A percentile compares a stretch with the other conserved stretches of the same genome.
phyloP scores from a whole-genome alignment of 2,329 filamentous ascomycete species.

The Neonectria sp. region DNA sequence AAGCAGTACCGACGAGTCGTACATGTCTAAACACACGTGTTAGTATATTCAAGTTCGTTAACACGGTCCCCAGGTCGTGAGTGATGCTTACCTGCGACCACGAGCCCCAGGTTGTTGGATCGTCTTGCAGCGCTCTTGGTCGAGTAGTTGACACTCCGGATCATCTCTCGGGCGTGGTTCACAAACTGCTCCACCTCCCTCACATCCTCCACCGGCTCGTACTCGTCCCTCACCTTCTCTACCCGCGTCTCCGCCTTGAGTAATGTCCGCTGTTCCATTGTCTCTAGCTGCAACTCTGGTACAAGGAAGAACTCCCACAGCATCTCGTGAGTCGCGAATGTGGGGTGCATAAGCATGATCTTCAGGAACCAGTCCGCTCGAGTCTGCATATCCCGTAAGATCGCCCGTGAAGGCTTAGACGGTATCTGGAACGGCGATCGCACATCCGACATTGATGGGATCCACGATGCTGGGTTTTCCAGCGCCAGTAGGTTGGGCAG shows the following conservation, averaged over 20 bases:
- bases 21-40: constrained; percentile 71
- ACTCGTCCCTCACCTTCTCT: constrained; percentile 92
- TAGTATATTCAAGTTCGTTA: constrained; percentile 19
- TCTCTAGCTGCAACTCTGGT: constrained; percentile 89
- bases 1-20: constrained; percentile 73
- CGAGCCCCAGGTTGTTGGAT: constrained; percentile 80
- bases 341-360: constrained; percentile 88
- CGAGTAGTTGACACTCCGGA: constrained; percentile 86
- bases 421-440: constrained; percentile 94
- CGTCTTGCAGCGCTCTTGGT: constrained; percentile 87
- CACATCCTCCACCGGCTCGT: constrained; percentile 85
- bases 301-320: constrained; percentile 99
- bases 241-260: constrained; percentile 87
- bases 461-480: constrained; percentile 96
- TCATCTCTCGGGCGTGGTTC: constrained; percentile 89
- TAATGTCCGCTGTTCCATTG: constrained; percentile 90
- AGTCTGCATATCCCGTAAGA: constrained; percentile 89
- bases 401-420: constrained; percentile 88
- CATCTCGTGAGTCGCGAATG: constrained; percentile 95
- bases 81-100: constrained; percentile 67
- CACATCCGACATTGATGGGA: constrained; percentile 83
- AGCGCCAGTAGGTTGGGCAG: constrained; percentile 85
- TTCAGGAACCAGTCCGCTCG: constrained; percentile 90
- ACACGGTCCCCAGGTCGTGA: background rate
- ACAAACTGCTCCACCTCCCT: constrained; percentile 95